Conservation (phyloP, 2,329 filamentous ascomycete species). For the Dryadomyces sulphureus region DNA sequence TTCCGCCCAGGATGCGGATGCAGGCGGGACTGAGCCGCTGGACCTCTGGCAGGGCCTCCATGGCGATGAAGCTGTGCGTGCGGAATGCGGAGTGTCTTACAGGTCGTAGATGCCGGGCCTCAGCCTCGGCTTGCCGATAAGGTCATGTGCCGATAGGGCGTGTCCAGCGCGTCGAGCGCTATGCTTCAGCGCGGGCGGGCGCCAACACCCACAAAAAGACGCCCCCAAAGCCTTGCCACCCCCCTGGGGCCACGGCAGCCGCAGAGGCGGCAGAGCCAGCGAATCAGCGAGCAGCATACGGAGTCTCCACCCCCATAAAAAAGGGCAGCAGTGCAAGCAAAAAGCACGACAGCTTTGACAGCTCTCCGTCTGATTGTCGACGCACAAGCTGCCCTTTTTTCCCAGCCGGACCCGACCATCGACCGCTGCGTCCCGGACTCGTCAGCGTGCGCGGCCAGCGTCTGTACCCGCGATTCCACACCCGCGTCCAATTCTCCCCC, state of each 20-base stretch:
- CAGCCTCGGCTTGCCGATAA: too few species aligned
- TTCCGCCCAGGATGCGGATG: constrained; percentile 76
- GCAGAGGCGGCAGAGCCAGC: not conserved
- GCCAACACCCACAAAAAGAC: not conserved
- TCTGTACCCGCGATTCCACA: too few species aligned
- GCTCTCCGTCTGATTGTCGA: too few species aligned
- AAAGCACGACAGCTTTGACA: not conserved
- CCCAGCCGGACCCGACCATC: too few species aligned
- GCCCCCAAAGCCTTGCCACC: not conserved
- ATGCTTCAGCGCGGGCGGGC: too few species aligned
- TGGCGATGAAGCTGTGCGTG: constrained; percentile 16
- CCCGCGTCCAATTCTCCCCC: too few species aligned
- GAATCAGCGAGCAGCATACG: constrained; percentile 4
- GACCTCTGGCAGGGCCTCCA: constrained; percentile 56
- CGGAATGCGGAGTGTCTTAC: not conserved
- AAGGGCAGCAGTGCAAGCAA: constrained; percentile 6
- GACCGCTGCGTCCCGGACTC: too few species aligned
- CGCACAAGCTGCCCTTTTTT: too few species aligned
- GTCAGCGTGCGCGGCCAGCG: too few species aligned
- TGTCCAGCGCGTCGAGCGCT: too few species aligned
- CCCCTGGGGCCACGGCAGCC: not conserved
- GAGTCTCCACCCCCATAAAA: constrained; percentile 3
- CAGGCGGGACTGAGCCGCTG: constrained; percentile 64
- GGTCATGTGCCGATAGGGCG: too few species aligned
- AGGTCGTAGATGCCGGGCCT: too few species aligned